A percentile compares a stretch with the other conserved stretches of the same genome.
Conservation (phyloP, 2,329 filamentous ascomycete genomes). For the Fusarium miscanthi region DNA sequence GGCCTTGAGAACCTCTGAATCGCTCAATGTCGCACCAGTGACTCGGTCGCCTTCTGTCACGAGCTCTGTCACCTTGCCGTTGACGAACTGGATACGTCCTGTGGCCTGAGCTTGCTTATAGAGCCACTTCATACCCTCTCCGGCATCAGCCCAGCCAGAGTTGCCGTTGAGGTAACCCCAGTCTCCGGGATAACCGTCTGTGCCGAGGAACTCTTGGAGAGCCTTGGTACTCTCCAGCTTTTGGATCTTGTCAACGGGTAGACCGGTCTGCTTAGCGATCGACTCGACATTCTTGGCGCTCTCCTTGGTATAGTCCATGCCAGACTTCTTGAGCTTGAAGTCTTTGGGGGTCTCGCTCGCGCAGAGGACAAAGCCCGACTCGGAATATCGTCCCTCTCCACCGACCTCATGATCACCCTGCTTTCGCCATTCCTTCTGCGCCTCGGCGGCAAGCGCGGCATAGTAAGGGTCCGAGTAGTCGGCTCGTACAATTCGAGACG, state of each 20-base stretch:
- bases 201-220: slow-evolving; percentile 59
- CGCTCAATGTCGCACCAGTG: slow-evolving; percentile 63
- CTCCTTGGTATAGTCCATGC: slow-evolving; percentile 67
- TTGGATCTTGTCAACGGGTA: slow-evolving; percentile 54
- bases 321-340: slow-evolving; percentile 53
- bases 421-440: slow-evolving; percentile 76
- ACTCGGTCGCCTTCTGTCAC: slow-evolving; percentile 54
- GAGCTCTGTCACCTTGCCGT: slow-evolving; percentile 60
- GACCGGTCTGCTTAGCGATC: slow-evolving; percentile 55
- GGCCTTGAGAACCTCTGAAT: slow-evolving; percentile 59
- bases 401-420: slow-evolving; percentile 66
- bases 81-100: slow-evolving; percentile 66
- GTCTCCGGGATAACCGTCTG: slow-evolving; percentile 65
- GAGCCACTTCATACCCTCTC: slow-evolving; percentile 74
- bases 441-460: slow-evolving; percentile 75
- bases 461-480: slow-evolving; percentile 89
- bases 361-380: slow-evolving; percentile 75
- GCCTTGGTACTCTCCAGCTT: slow-evolving; percentile 58
- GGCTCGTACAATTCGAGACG: slow-evolving; percentile 71
- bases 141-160: slow-evolving; percentile 85
- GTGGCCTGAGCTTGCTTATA: slow-evolving; percentile 64
- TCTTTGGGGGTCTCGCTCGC: slow-evolving; percentile 58
- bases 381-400: slow-evolving; percentile 73
- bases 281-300: slow-evolving; percentile 71
- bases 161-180: slow-evolving; percentile 79